Evolutionary conservation across 768 basidiomycete species (phyloP), one percentile per base, ranked within the genome.

Genomic region (Mycena vulgaris): DNA sequence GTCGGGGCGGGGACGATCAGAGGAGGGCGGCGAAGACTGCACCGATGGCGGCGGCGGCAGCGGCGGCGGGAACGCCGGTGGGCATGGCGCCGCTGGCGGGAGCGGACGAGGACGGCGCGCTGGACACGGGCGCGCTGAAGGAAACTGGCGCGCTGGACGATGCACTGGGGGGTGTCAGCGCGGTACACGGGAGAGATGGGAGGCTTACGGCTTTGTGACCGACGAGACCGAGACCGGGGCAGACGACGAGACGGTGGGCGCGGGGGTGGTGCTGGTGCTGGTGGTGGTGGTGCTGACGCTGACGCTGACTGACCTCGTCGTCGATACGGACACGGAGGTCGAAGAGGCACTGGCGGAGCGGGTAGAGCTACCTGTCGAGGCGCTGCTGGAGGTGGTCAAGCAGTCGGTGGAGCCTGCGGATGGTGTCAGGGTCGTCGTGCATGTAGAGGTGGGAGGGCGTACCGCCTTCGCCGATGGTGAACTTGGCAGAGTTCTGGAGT

Each of bases 1-100:
- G 21, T 14, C 4, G 42, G 42, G 9, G 40, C 17, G 42, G 21
- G 21, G 33, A 25, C 11, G 16, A 28, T 59, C 30, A 66, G 42
- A 66, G 35, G 25, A 66, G 42, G 52, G 58, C 59, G 16, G 67
- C 67, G 28, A 62, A 45, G 52, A 68, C 42, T 19, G 53, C 60
- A 14, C 52, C 67, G 35, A 61, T 8, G 21, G 52, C 67, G 45
- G 42, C 67, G 27, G 23, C 42, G 30, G 59, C 59, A 33, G 51
- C 52, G 9, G 52, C 67, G 13, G 42, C 66, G 25, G 66, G 59
- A 45, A 68, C 42, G 52, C 27, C 10, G 23, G 39, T 47, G 52
- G 40, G 23, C n/a, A 2, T 23, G 5, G 66, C 66, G 2, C 39
- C 58, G 51, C 42, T 10, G 31, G 19, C 19, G 28, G 42, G 5